A percentile compares a stretch with the other conserved stretches of the same genome.
Evolutionary conservation across 306 rosid species (phyloP).

Genomic region (Comarum palustre): DNA sequence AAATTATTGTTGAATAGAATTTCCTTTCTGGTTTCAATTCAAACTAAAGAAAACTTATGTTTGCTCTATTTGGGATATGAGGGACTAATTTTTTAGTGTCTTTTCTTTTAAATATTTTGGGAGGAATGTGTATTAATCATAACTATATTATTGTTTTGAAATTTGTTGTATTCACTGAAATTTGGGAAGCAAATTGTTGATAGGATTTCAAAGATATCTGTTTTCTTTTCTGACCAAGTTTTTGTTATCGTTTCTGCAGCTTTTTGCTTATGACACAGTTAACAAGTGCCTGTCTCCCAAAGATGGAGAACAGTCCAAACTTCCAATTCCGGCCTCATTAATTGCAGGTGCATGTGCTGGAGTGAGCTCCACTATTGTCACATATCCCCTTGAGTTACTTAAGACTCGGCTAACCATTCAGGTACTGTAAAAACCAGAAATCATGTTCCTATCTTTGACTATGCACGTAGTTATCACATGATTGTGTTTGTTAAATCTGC

Average conservation of each 20-base stretch:
- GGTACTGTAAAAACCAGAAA: constrained; percentile 38
- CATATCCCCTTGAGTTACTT: constrained; percentile 87
- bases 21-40: constrained; percentile 2
- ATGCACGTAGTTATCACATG: neutral
- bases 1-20: neutral
- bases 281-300: constrained; percentile 69
- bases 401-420: constrained; percentile 92
- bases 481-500: constrained; percentile 30
- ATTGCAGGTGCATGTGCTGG: constrained; percentile 99
- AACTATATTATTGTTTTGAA: neutral
- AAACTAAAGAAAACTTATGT: neutral
- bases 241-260: constrained; percentile 53
- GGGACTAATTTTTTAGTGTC: neutral
- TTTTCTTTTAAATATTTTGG: too few relatives aligned
- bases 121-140: neutral
- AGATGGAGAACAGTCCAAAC: constrained; percentile 70
- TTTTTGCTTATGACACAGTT: constrained; percentile 88
- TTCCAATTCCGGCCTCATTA: constrained; percentile 80
- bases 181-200: neutral
- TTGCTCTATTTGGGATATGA: neutral
- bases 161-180: neutral
- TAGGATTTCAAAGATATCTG: neutral
- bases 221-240: constrained; percentile 13
- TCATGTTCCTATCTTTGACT: constrained; percentile 10
- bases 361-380: constrained; percentile 82